Evolutionary conservation across 1,284 basidiomycete genomes (phyloP).

Genomic region (Rhodotorula sp.): DNA sequence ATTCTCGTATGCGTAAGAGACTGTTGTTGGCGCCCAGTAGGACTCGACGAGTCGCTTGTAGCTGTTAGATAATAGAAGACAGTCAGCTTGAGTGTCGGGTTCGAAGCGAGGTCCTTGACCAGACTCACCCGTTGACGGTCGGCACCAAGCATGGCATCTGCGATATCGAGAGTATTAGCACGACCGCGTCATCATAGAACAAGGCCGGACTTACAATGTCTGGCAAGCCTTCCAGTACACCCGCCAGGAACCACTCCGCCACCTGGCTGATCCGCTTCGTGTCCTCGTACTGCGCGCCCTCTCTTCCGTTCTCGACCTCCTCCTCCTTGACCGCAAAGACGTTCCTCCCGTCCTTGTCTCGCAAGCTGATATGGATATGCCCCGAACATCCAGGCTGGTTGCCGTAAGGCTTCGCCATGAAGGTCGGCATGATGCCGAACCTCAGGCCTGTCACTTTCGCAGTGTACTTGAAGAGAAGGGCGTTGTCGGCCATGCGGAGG

Average conservation of each 20-base stretch:
- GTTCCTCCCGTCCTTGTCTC: conserved; percentile 67
- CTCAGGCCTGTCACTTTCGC: conserved; percentile 87
- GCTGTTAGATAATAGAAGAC: conserved; percentile 56
- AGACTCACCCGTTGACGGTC: conserved; percentile 41
- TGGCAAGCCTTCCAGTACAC: conserved; percentile 79
- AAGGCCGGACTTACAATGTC: conserved; percentile 55
- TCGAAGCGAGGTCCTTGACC: background rate
- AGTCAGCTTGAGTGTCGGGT: background rate
- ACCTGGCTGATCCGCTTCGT: conserved; percentile 76
- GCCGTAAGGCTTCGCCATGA: conserved; percentile 76
- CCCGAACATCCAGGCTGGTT: conserved; percentile 52
- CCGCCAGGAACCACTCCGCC: conserved; percentile 90
- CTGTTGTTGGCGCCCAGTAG: conserved; percentile 51
- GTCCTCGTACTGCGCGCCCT: conserved; percentile 71
- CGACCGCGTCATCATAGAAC: conserved; percentile 16
- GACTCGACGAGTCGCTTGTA: conserved; percentile 85
- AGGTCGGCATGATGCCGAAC: conserved; percentile 82
- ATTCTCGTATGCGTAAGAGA: conserved; percentile 90
- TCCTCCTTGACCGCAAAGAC: conserved; percentile 68
- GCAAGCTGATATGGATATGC: conserved; percentile 87
- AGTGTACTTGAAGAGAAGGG: conserved; percentile 84
- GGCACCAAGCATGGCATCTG: conserved; percentile 47
- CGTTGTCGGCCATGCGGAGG: conserved; percentile 91
- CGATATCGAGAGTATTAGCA: background rate
- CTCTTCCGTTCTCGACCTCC: conserved; percentile 63